A percentile compares a stretch with the other conserved stretches of the same genome.
Conservation (phyloP, 257 asterid genomes). For the Nicotiana obtusifolia region DNA sequence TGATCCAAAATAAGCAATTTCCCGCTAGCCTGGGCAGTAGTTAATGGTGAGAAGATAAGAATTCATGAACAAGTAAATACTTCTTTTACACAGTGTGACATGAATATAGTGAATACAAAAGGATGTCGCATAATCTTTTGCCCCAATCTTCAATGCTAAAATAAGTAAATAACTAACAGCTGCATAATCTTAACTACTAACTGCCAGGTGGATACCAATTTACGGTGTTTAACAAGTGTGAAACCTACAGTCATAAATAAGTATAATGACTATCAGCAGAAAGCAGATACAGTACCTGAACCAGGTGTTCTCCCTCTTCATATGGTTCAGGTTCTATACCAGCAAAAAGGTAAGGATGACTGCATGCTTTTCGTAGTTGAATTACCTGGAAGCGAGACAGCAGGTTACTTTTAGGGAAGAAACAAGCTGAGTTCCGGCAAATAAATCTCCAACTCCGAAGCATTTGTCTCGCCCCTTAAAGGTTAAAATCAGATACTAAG, state of each 20-base stretch:
- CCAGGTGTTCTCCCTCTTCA: slow-evolving; percentile 97
- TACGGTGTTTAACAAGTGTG: background rate
- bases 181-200: background rate
- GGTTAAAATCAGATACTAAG: slow-evolving; percentile 14
- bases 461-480: background rate
- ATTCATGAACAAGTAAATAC: background rate
- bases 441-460: background rate
- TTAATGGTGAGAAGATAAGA: background rate
- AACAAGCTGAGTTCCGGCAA: background rate
- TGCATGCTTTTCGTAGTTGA: slow-evolving; percentile 94
- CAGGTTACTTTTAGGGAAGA: slow-evolving; percentile 4
- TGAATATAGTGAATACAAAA: background rate
- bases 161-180: background rate
- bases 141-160: background rate
- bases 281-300: slow-evolving; percentile 52
- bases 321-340: slow-evolving; percentile 98
- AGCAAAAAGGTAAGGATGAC: slow-evolving; percentile 94
- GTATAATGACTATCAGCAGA: slow-evolving; percentile 8
- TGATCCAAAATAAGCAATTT: slow-evolving; percentile 77
- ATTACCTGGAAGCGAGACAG: slow-evolving; percentile 56
- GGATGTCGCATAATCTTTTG: background rate
- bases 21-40: slow-evolving; percentile 69
- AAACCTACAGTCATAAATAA: background rate
- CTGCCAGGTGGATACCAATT: background rate
- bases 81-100: background rate